Base-by-base conservation (phyloP, 768 basidiomycete genomes). In the Rhizopogon sp. region DNA sequence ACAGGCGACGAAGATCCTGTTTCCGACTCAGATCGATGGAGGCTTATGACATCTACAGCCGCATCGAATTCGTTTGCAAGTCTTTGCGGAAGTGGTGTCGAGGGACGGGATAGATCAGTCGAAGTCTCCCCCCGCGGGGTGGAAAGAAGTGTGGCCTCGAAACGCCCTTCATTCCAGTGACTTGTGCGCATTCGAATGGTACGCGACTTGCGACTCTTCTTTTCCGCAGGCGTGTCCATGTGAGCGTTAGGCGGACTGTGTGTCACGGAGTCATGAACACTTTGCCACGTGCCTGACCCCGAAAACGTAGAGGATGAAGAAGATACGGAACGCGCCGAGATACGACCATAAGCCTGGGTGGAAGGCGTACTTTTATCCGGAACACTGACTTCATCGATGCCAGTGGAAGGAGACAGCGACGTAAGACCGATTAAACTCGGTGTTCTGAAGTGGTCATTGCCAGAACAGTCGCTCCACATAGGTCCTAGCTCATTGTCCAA, bases 401-500 rank as follows among this genome's bases (percentile, higher is more conserved):
- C 11, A 11, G 47, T 25, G 6, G 72, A 73, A 29, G 78, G 76
- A 50, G 54, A 45, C 33, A 58, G 56, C 5, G 76, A 67, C n/a
- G 72, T 72, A 49, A 85, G 63, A 56, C 80, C 78, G 58, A 76
- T 80, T 16, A 88, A 70, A 59, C 87, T 88, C 41, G 73, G 76
- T 6, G 77, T 74, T 28, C 80, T 76, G 49, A 81, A 69, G 57
- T 80, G 83, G 57, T 74, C 69, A 50, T 75, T 73, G 17, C 64
- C 68, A 14, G 67, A 61, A 50, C 68, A 67, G 13, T 62, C 62
- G 37, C 69, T 66, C 69, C 76, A 79, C 56, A 76, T 76, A 14
- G 76, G 75, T 4, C 79, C 83, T 1, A 90, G 74, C 66, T 88
- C 85, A 51, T 76, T 77, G 53, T 80, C 79, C 1, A 87, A 74